A percentile compares a stretch with the other conserved stretches of the same genome.
These are phyloP conservation scores for Prunus yedoensis DNA, from an alignment of 331 rosid species.

Conservation along the genomic window DNA sequence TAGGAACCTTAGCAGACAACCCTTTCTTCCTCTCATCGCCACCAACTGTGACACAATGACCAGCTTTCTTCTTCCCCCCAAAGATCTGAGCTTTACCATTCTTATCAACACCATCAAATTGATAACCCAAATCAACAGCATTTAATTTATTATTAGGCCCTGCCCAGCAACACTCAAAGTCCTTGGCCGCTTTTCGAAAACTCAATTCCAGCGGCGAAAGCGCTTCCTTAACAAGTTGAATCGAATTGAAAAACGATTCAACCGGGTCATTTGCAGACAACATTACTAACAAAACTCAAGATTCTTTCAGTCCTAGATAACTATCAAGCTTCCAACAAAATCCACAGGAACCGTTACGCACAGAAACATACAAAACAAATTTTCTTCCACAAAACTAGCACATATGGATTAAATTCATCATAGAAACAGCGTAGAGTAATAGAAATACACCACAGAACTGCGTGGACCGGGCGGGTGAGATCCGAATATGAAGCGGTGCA, in stretches of 20 bases:
- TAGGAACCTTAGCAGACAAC: slow-evolving; percentile 59
- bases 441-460: slow-evolving; percentile 24
- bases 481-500: slow-evolving; percentile 25
- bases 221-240: slow-evolving; percentile 73
- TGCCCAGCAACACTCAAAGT: slow-evolving; percentile 74
- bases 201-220: slow-evolving; percentile 76
- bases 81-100: slow-evolving; percentile 59
- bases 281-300: slow-evolving; percentile 51
- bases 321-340: slow-evolving; percentile 14
- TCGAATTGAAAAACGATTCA: slow-evolving; percentile 81
- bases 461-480: slow-evolving; percentile 25
- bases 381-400: background rate
- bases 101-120: slow-evolving; percentile 46
- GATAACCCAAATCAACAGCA: slow-evolving; percentile 48
- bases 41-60: slow-evolving; percentile 33
- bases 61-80: slow-evolving; percentile 55
- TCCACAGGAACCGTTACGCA: slow-evolving; percentile 13
- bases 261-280: slow-evolving; percentile 75
- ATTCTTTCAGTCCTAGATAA: background rate
- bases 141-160: slow-evolving; percentile 48
- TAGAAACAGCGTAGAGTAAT: slow-evolving; percentile 5
- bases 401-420: background rate
- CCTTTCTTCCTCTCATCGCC: slow-evolving; percentile 64
- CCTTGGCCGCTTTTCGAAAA: slow-evolving; percentile 75
- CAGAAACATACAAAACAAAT: slow-evolving; percentile 1